These are phyloP conservation scores for Mycena polygramma DNA, from an alignment of 768 basidiomycete genomes.

Conservation along the genomic window DNA sequence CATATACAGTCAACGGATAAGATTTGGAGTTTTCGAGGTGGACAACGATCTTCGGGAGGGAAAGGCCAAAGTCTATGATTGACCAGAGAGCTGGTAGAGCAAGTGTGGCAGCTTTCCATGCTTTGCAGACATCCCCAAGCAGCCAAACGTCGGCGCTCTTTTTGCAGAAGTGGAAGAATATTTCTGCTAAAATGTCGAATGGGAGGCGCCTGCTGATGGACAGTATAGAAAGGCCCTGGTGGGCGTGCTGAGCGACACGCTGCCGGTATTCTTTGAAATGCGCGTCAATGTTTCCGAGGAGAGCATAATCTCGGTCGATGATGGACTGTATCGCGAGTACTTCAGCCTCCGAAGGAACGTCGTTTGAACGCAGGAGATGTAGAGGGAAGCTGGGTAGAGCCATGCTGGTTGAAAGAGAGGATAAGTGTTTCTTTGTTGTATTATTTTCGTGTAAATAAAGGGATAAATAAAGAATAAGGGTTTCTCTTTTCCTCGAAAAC, in stretches of 20 bases:
- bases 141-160: not conserved
- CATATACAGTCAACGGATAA: not conserved
- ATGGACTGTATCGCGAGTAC: not conserved
- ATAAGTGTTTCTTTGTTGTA: not conserved
- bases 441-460: not conserved
- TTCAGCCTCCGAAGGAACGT: not conserved
- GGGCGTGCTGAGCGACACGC: not conserved
- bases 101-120: slow-evolving; percentile 1
- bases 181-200: slow-evolving; percentile 8
- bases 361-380: not conserved
- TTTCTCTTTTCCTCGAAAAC: slow-evolving; percentile 2
- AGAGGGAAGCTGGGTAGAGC: not conserved
- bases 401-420: no score
- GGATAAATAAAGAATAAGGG: not conserved
- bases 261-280: no score
- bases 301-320: not conserved
- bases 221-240: slow-evolving; percentile 1
- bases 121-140: slow-evolving; percentile 5
- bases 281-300: not conserved
- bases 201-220: slow-evolving; percentile 2
- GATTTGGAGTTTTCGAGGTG: slow-evolving; percentile 5
- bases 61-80: not conserved
- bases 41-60: not conserved
- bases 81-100: slow-evolving; percentile 5
- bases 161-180: not conserved